Base-by-base conservation (phyloP, 2,329 filamentous ascomycete species). In the Botrytis sinoallii region DNA sequence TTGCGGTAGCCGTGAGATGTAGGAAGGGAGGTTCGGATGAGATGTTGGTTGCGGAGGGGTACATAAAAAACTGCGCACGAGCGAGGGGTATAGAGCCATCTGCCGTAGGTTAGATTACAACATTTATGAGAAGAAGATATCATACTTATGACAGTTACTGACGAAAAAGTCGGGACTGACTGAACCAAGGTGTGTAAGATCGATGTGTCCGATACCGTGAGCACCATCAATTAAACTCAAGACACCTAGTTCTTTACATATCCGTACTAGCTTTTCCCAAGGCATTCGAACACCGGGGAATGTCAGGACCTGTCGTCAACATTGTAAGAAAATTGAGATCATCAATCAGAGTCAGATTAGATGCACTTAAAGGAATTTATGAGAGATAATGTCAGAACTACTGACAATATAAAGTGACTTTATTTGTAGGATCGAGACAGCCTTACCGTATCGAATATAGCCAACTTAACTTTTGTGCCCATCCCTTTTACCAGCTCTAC, bases 111-210 rank as follows among this genome's bases (percentile, higher is more conserved):
- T 35, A 35, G 32, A n/a, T n/a, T 48, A 1, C 0, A 7, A 7
- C 6, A 18, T 38, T 40, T 1, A 3, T 42, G 9, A 20, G 38
- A 35, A 10, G 12, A 20, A 29, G 25, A 22, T 9, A n/a, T 71
- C 88, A 93, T 94, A 98, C 85, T 97, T 97, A 84, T 97, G 93
- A 79, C 91, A 94, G 81, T 97, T 98, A 74, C 88, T 92, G 16
- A 95, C 88, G 80, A 97, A 93, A 83, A 97, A 97, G 82, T 98
- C 95, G 0, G 94, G 91, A 74, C 93, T 88, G 4, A 94, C 84
- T 42, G 66, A 57, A 16, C 66, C 66, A 32, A 68, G 66, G n/a
- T 97, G 88, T 20, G 97, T 83, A 29, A 80, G 75, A 82, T 97
- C 88, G n/a, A 97, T 83, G 4, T 88, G 85, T 44, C 66, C 66